These are phyloP conservation scores for Boletus semigastroideus DNA, from an alignment of 1,284 basidiomycete genomes.

Conservation along the genomic window DNA sequence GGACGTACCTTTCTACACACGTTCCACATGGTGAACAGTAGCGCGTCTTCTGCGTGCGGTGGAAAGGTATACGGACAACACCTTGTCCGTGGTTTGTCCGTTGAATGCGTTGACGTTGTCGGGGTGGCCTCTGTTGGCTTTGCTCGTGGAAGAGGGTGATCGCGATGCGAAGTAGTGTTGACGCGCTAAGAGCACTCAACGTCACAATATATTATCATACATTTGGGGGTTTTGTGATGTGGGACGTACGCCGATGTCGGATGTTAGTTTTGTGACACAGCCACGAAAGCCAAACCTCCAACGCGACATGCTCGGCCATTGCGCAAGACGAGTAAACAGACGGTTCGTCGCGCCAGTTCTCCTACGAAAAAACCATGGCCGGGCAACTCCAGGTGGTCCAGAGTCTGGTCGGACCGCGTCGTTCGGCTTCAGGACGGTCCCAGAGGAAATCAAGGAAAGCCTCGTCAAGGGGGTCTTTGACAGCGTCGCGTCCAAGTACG, in stretches of 20 bases:
- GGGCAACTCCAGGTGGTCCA: slow-evolving; percentile 7
- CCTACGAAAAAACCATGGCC: slow-evolving; percentile 25
- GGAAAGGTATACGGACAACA: slow-evolving; percentile 63
- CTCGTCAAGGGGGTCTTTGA: slow-evolving; percentile 93
- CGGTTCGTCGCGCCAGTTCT: slow-evolving; percentile 11
- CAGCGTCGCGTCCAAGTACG: slow-evolving; percentile 94
- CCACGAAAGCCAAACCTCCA: too few relatives aligned
- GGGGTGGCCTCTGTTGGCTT: slow-evolving; percentile 21
- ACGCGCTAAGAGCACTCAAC: too few relatives aligned
- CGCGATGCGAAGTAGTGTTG: neutral
- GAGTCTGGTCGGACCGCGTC: slow-evolving; percentile 60
- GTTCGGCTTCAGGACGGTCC: slow-evolving; percentile 90
- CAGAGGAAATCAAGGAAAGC: slow-evolving; percentile 73
- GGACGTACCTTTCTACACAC: slow-evolving; percentile 69
- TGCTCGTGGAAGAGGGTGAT: too few relatives aligned
- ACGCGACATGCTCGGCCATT: slow-evolving; percentile 24
- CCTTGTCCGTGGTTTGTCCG: slow-evolving; percentile 71
- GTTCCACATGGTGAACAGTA: slow-evolving; percentile 75
- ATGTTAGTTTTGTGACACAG: too few relatives aligned
- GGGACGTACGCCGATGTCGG: too few relatives aligned
- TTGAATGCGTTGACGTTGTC: slow-evolving; percentile 32
- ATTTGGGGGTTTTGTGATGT: too few relatives aligned
- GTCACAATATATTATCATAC: too few relatives aligned
- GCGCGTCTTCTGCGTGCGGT: slow-evolving; percentile 43
- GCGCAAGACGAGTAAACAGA: slow-evolving; percentile 13